Evolutionary conservation across 164 flowering plant species (phyloP), one percentile per base, ranked within the genome.

Genomic region (Vitis rupestris): DNA sequence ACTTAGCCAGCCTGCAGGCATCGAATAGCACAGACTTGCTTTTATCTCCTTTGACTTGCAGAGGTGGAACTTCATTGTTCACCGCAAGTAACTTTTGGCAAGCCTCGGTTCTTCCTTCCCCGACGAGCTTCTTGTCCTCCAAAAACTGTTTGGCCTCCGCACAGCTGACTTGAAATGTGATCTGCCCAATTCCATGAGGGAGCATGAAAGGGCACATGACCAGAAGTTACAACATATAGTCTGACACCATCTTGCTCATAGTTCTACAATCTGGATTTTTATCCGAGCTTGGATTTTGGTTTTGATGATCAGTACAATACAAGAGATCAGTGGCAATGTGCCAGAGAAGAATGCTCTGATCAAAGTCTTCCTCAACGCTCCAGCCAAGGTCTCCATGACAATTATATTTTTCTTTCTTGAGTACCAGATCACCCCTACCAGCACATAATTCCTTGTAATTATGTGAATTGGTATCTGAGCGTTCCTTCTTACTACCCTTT

Each of bases 251-350:
- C 60, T 58, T 70, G 65, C 74, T 61, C 50, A 15, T 19, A 5
- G 10, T 10, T 10, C 14, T 13, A 5, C 53, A 13, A 50, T 50
- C 14, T 50, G 53, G 11, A 10, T 5, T 13, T 50, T 10, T 50
- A 2, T 0, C 53, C 37, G 37, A 31, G 37, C 14, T 50, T 50
- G 0, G 3, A 10, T 50, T 50, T 13, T 50, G 53, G 53, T 50
- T 5, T 4, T n/a, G 15, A 2, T 14, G 23, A 31, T 31, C 61
- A 1, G 19, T n/a, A 7, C 50, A 13, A 14, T 55, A 50, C 56
- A 72, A 74, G 11, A 68, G 55, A 29, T 69, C 63, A 2, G 77
- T 74, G 2, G 78, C 78, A 63, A 75, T 71, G 30, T 76, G 79
- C 79, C 79, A 76, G 8, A 71, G 50, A 7, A 74, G 63, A 49